phyloP scores from a whole-genome alignment of 2,329 filamentous ascomycete genomes.

The Trichophyton benhamiae region DNA sequence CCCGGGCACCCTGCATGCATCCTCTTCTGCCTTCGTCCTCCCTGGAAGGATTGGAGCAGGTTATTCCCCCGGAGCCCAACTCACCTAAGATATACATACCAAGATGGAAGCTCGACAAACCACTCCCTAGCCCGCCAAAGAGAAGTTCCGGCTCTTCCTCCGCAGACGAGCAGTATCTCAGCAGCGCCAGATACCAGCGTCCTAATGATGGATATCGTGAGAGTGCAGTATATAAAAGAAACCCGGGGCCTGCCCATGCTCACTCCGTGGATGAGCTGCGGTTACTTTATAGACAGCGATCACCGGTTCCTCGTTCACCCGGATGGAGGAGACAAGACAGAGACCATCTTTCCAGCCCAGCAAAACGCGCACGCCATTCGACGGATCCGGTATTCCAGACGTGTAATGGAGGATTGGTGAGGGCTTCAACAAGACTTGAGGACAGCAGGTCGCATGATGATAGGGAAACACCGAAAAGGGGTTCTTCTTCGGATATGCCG shows the following conservation, averaged over 20 bases:
- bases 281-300: background rate
- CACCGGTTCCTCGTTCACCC: background rate
- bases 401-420: background rate
- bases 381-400: background rate
- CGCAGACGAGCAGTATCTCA: background rate
- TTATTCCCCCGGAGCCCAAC: constrained; percentile 1
- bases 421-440: background rate
- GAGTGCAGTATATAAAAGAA: background rate
- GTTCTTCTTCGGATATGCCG: background rate
- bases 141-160: background rate
- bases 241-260: background rate
- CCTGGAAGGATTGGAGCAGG: constrained; percentile 4
- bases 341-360: background rate
- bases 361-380: background rate
- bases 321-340: background rate
- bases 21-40: constrained; percentile 1
- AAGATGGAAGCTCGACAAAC: constrained; percentile 5
- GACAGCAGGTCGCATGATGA: background rate
- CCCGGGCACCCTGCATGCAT: background rate
- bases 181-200: background rate
- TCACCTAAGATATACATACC: background rate
- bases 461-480: background rate
- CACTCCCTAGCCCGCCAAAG: background rate
- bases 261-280: constrained; percentile 1
- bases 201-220: background rate